These are phyloP conservation scores for Xylariaceae sp. DNA, from an alignment of 2,329 filamentous ascomycete genomes.

Conservation along the genomic window DNA sequence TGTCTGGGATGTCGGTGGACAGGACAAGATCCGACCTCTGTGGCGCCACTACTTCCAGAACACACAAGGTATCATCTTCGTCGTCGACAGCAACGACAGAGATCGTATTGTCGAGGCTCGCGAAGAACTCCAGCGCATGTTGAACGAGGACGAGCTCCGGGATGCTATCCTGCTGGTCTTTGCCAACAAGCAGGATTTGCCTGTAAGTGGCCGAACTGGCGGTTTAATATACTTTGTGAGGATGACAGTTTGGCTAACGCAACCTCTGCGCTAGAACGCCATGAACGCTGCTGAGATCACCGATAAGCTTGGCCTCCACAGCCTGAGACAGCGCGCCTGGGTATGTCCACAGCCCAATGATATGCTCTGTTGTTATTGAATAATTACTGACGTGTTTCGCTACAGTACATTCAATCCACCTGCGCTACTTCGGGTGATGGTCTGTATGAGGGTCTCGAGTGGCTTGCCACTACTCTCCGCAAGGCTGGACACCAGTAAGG, in stretches of 20 bases:
- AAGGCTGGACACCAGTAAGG: slow-evolving; percentile 64
- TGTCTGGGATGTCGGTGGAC: slow-evolving; percentile 99
- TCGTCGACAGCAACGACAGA: slow-evolving; percentile 98
- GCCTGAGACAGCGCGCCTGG: slow-evolving; percentile 96
- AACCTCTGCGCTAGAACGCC: slow-evolving; percentile 63
- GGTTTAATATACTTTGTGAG: background rate
- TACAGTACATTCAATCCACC: slow-evolving; percentile 97
- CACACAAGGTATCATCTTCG: slow-evolving; percentile 99
- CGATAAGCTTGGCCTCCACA: slow-evolving; percentile 99
- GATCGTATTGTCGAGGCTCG: slow-evolving; percentile 96
- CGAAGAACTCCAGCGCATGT: slow-evolving; percentile 94
- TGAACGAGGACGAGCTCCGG: slow-evolving; percentile 98
- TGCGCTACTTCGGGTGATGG: slow-evolving; percentile 98
- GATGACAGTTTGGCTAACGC: slow-evolving; percentile 28
- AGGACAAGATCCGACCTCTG: slow-evolving; percentile 99
- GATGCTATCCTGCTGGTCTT: slow-evolving; percentile 96
- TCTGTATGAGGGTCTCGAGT: slow-evolving; percentile 98
- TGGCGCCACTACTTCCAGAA: slow-evolving; percentile 99
- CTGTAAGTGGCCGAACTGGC: slow-evolving; percentile 54
- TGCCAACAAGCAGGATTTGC: slow-evolving; percentile 99
- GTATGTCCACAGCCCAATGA: slow-evolving; percentile 54
- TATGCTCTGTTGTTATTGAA: too few relatives aligned
- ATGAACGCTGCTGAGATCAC: slow-evolving; percentile 99
- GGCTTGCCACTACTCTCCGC: slow-evolving; percentile 77
- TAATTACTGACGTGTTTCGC: background rate